Conservation (phyloP, 2,329 filamentous ascomycete species). For the Lasiodiplodia gonubiensis region DNA sequence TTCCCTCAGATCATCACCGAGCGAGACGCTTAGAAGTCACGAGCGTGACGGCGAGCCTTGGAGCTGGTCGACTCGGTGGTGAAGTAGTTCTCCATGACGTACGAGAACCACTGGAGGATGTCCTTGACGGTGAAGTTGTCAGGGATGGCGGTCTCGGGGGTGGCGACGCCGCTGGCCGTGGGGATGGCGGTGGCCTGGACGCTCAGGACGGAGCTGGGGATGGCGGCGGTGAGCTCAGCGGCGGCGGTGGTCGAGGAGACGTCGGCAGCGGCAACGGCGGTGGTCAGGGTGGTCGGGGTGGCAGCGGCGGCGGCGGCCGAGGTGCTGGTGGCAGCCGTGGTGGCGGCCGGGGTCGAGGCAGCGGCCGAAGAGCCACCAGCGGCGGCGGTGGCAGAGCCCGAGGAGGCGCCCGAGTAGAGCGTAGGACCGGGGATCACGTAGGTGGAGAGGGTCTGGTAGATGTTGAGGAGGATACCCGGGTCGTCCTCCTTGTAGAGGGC, state of each 20-base stretch:
- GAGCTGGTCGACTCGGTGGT: constrained; percentile 3
- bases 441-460: constrained; percentile 57
- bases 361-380: constrained; percentile 24
- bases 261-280: constrained; percentile 16
- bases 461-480: constrained; percentile 64
- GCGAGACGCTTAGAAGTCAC: constrained; percentile 21
- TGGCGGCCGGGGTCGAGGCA: constrained; percentile 8
- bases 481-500: constrained; percentile 63
- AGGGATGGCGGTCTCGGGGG: constrained; percentile 32
- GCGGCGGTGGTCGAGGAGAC: constrained; percentile 32
- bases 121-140: constrained; percentile 43
- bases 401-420: constrained; percentile 39
- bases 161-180: constrained; percentile 24
- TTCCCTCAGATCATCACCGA: not conserved
- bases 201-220: constrained; percentile 30
- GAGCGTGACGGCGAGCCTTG: constrained; percentile 30
- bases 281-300: not conserved
- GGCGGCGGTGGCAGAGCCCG: constrained; percentile 24
- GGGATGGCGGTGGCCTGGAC: constrained; percentile 20
- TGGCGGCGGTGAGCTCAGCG: constrained; percentile 28
- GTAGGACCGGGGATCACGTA: constrained; percentile 61
- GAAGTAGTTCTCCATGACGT: constrained; percentile 31
- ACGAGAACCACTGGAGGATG: constrained; percentile 42
- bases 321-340: constrained; percentile 10
- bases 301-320: constrained; percentile 25